These are phyloP conservation scores for Baudoinia panamericana DNA, from an alignment of 495 filamentous ascomycete genomes.

Conservation along the genomic window DNA sequence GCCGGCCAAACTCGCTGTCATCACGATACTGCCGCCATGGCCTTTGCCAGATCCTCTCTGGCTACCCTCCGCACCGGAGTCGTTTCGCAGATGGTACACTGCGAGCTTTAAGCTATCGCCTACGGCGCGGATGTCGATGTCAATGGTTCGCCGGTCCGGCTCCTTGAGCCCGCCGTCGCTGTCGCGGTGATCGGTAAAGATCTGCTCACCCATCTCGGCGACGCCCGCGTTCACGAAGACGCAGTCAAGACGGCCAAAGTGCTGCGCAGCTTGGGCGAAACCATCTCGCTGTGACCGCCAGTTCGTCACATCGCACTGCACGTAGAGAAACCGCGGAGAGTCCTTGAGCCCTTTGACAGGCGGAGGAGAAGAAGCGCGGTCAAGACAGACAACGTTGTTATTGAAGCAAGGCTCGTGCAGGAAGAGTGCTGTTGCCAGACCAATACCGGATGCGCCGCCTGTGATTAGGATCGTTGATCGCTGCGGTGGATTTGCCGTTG, in stretches of 20 bases:
- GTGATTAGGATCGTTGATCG: slow-evolving; percentile 29
- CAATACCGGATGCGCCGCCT: slow-evolving; percentile 27
- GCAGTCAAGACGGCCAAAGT: slow-evolving; percentile 25
- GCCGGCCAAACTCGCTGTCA: slow-evolving; percentile 26
- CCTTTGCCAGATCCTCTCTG: slow-evolving; percentile 13
- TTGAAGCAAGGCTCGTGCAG: slow-evolving; percentile 21
- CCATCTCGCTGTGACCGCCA: slow-evolving; percentile 23
- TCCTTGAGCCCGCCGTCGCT: slow-evolving; percentile 21
- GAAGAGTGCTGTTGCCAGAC: slow-evolving; percentile 25
- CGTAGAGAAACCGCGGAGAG: slow-evolving; percentile 21
- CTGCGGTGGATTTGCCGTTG: slow-evolving; percentile 12
- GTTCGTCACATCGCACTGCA: slow-evolving; percentile 26
- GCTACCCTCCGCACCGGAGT: slow-evolving; percentile 7
- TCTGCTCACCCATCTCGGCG: slow-evolving; percentile 27
- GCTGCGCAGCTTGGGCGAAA: slow-evolving; percentile 21
- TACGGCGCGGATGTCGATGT: slow-evolving; percentile 26
- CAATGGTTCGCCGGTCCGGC: slow-evolving; percentile 23
- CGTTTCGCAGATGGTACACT: slow-evolving; percentile 25
- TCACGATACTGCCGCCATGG: slow-evolving; percentile 23
- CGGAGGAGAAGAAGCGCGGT: slow-evolving; percentile 18
- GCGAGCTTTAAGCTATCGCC: slow-evolving; percentile 26
- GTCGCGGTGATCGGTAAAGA: slow-evolving; percentile 25
- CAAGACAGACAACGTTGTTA: slow-evolving; percentile 25
- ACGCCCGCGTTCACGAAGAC: slow-evolving; percentile 29
- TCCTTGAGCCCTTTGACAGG: slow-evolving; percentile 10